Percentiles rank a stretch among this genome's conserved stretches.
phyloP scores from a whole-genome alignment of 257 asterid species.

The Solanum okadae region DNA sequence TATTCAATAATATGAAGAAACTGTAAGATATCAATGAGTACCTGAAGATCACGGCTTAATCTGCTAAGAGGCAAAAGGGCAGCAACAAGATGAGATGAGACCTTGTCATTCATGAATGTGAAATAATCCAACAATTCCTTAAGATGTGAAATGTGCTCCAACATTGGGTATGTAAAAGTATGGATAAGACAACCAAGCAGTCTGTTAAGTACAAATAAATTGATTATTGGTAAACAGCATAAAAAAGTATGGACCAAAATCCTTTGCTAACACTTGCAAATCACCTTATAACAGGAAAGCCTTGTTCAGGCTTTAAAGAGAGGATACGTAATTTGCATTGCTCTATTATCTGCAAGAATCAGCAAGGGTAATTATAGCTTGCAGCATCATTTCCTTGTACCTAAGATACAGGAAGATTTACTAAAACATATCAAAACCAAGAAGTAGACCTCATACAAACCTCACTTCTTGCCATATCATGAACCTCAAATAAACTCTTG shows the following conservation, averaged over 20 bases:
- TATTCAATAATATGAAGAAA: slow-evolving; percentile 3
- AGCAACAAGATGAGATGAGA: slow-evolving; percentile 50
- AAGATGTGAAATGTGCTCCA: slow-evolving; percentile 59
- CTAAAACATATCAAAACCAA: background rate
- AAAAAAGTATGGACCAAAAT: slow-evolving; percentile 5
- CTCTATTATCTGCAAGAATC: slow-evolving; percentile 56
- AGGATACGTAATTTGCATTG: slow-evolving; percentile 74
- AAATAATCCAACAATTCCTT: slow-evolving; percentile 87
- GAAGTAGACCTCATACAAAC: slow-evolving; percentile 19
- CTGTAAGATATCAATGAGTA: slow-evolving; percentile 8
- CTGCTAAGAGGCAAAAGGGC: slow-evolving; percentile 61
- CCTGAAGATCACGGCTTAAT: slow-evolving; percentile 64
- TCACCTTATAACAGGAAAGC: slow-evolving; percentile 54
- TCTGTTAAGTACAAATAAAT: slow-evolving; percentile 24
- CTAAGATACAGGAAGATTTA: background rate
- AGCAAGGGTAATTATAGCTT: background rate
- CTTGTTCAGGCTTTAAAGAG: slow-evolving; percentile 66
- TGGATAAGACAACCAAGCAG: slow-evolving; percentile 50
- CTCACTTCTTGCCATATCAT: slow-evolving; percentile 83
- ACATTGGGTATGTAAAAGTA: slow-evolving; percentile 59
- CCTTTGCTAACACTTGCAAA: background rate
- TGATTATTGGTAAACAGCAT: background rate
- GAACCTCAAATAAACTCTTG: slow-evolving; percentile 77
- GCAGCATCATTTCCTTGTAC: background rate
- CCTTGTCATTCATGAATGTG: slow-evolving; percentile 50